Base-by-base conservation (phyloP, 2,329 filamentous ascomycete genomes). In the Hypoxylon sp. region DNA sequence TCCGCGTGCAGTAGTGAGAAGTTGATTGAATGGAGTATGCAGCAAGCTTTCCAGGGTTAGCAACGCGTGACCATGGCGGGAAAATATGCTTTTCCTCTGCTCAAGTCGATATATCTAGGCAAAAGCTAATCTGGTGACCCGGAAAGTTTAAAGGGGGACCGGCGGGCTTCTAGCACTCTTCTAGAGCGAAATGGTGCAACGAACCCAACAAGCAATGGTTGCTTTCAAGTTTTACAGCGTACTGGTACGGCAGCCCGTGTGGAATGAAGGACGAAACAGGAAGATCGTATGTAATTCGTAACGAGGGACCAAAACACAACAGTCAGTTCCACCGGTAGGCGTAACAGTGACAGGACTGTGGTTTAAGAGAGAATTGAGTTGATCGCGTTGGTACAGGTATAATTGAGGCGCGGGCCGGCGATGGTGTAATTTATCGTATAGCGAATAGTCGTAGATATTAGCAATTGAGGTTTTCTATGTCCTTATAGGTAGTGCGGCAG, bases 261-360 rank as follows among this genome's bases (percentile, higher is more conserved):
- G 66, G 57, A 69, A 71, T 64, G 66, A 64, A 56, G 67, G 59
- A 70, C 70, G 62, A 68, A 51, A 53, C 59, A 67, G 55, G 55
- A 66, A 57, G 54, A 65, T 48, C 42, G 58, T 52, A 64, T 50
- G 56, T 57, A 57, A 57, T 70, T 55, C 57, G 64, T 54, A 70
- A 65, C 56, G 62, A 68, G 19, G 63, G 64, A 68, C 65, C 66
- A 65, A 53, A 51, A 52, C 68, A 65, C 61, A 67, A 57, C 64
- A 67, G 53, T 42, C 59, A 65, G 65, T 64, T 70, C 61, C 67
- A 71, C 67, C 51, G 39, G 39, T 19, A 66, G 55, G 14, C 53
- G 63, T 63, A 67, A 64, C 63, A 65, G 59, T 61, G 57, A 65
- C 37, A 39, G 22, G 35, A 59, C 17, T 29, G 44, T 42, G 37